A percentile compares a stretch with the other conserved stretches of the same genome.
Conservation (phyloP, 345 rosid species). For the Angophora floribunda region DNA sequence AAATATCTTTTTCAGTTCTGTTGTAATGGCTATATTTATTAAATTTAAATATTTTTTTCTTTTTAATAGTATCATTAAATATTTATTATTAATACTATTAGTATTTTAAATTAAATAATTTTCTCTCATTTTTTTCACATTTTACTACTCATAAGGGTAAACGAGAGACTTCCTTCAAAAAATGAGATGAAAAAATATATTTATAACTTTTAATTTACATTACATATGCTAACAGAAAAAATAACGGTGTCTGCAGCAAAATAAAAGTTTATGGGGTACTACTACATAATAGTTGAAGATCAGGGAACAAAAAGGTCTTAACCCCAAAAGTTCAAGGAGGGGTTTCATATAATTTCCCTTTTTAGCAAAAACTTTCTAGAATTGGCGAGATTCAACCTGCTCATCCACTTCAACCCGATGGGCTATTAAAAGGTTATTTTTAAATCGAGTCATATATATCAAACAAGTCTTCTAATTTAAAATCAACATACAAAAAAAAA, state of each 20-base stretch:
- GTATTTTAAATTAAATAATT: neutral
- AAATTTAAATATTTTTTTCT: neutral
- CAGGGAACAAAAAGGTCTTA: neutral
- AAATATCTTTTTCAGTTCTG: neutral
- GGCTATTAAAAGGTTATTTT: neutral
- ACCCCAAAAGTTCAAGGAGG: neutral
- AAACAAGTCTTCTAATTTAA: neutral
- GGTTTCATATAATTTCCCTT: neutral
- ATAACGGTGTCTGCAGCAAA: neutral
- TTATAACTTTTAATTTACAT: neutral
- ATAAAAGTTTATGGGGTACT: neutral
- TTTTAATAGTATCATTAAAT: neutral
- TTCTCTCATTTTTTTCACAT: neutral
- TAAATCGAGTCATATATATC: neutral
- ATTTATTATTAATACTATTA: neutral
- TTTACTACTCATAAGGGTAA: neutral
- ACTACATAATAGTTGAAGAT: neutral
- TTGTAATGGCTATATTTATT: neutral
- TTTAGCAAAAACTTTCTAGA: neutral
- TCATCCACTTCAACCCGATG: neutral
- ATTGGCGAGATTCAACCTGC: neutral
- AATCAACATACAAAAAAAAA: neutral
- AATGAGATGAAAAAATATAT: neutral
- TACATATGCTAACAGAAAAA: neutral
- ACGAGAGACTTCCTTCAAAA: neutral